Evolutionary conservation across 2,329 filamentous ascomycete species (phyloP), one percentile per base, ranked within the genome.

Genomic region (Colletotrichum chrysophilum): DNA sequence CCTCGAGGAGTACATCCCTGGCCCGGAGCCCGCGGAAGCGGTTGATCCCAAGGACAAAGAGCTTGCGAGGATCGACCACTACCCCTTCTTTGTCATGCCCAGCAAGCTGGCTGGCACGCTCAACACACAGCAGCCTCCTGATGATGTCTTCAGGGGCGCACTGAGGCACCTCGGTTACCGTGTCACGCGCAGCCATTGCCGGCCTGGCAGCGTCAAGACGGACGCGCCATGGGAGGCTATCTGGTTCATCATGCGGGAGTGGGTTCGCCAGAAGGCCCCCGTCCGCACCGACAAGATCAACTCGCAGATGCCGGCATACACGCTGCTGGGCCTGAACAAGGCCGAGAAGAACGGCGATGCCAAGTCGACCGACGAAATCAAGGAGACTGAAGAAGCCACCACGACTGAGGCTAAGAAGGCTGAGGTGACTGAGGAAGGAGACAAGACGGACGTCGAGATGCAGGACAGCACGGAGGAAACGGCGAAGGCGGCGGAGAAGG

Each of bases 211-310:
- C 80, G 93, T 98, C 84, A 98, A 97, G 87, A 98, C 97, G 0
- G 93, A 98, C 84, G 97, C 97, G 16, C 95, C 96, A 0, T 99
- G 96, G 96, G 88, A 88, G 6, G 93, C 95, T 0, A 91, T 99
- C 64, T 98, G 97, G 96, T 94, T 97, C 82, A 88, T 98, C 32
- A 97, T 98, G 92, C 91, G 95, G 30, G 96, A 98, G 85, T 99
- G 96, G 95, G 91, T 94, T 16, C 91, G 93, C 28, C 95, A 98
- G 82, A 94, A 93, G 80, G 89, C 91, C 0, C 96, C 96, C 0
- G 89, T 98, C 74, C 97, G 94, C 82, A 91, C 93, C 43, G 91
- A 91, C 2, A 91, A 92, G 24, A 88, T 98, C 71, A 94, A 91
- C 79, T 89, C 92, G 55, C 90, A 90, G n/a, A 94, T 90, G 67